Evolutionary conservation across 257 asterid genomes (phyloP).

Genomic region (Mentha longifolia): DNA sequence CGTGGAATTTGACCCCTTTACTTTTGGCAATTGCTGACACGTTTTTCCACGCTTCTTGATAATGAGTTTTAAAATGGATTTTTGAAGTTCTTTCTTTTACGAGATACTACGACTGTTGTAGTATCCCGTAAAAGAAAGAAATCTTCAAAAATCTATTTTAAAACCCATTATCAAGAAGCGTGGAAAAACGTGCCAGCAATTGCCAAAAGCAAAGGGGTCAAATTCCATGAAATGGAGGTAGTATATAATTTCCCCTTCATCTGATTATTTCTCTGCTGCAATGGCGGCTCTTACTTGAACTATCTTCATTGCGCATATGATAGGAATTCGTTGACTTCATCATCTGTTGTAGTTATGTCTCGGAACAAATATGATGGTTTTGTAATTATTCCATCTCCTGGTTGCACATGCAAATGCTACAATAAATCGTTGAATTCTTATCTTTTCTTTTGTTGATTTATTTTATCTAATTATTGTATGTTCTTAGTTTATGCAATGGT

Average conservation of each 20-base stretch:
- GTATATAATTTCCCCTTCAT: not conserved
- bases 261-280: conserved; percentile 1
- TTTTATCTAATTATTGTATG: conserved; percentile 16
- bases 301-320: not conserved
- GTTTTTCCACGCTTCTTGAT: no score
- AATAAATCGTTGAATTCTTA: conserved; percentile 13
- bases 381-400: conserved; percentile 23
- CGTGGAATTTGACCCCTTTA: no score
- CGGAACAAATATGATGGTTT: conserved; percentile 6
- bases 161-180: no score
- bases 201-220: no score
- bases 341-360: conserved; percentile 8
- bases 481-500: conserved; percentile 4
- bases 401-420: conserved; percentile 18
- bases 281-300: not conserved
- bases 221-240: no score
- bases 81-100: no score
- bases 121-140: no score
- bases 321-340: conserved; percentile 7
- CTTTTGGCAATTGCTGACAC: no score
- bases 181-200: no score
- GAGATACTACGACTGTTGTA: no score
- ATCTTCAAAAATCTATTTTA: no score
- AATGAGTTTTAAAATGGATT: no score
- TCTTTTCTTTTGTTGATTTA: conserved; percentile 13